Conservation (phyloP, 345 rosid genomes). For the Eucalyptus curtisii region DNA sequence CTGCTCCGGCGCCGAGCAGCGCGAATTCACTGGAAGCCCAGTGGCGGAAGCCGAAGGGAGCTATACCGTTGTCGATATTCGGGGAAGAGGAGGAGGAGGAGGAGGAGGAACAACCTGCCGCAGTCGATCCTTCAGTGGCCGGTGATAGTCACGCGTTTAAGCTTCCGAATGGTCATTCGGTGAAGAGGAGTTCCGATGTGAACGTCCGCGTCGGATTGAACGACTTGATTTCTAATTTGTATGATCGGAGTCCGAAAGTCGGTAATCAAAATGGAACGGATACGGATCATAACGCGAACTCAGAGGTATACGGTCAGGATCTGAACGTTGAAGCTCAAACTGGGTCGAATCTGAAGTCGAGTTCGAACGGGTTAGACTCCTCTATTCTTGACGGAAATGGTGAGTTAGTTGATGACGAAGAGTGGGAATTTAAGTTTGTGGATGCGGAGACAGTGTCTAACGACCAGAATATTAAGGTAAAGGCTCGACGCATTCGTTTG, state of each 20-base stretch:
- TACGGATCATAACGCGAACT: background rate
- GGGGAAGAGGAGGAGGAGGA: conserved; percentile 37
- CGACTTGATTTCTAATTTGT: conserved; percentile 37
- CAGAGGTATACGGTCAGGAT: background rate
- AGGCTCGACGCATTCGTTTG: background rate
- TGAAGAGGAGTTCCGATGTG: conserved; percentile 5
- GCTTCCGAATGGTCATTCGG: conserved; percentile 5
- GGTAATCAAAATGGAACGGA: background rate
- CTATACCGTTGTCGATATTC: conserved; percentile 78
- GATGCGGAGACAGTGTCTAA: background rate
- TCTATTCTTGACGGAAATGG: conserved; percentile 2
- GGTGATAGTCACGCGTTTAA: conserved; percentile 8
- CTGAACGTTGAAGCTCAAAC: background rate
- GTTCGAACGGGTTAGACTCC: background rate
- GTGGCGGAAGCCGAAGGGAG: conserved; percentile 43
- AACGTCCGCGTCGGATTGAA: background rate
- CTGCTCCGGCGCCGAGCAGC: background rate
- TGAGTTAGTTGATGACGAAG: conserved; percentile 9
- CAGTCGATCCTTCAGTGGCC: conserved; percentile 7
- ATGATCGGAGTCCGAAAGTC: background rate
- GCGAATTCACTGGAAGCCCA: conserved; percentile 14
- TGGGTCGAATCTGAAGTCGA: background rate
- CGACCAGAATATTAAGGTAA: background rate
- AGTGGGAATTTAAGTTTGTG: conserved; percentile 24
- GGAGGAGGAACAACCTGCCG: conserved; percentile 28